phyloP scores from a whole-genome alignment of 1,139 yeast species.

The Insectozyma bohioensis region DNA sequence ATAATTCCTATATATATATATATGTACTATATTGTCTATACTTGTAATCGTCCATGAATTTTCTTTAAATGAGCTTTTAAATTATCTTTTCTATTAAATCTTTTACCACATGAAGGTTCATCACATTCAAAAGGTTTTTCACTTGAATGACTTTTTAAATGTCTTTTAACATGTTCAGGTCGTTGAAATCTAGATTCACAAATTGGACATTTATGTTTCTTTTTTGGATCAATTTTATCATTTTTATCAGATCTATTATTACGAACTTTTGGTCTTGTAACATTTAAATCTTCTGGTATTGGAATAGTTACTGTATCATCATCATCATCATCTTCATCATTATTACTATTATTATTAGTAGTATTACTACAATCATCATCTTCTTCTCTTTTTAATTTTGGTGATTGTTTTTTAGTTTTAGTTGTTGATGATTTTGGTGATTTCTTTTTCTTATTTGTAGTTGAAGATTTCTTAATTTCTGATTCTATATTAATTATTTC shows the following conservation, averaged over 20 bases:
- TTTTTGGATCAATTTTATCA: constrained; percentile 48
- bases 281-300: constrained; percentile 14
- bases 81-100: constrained; percentile 72
- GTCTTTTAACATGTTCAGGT: constrained; percentile 91
- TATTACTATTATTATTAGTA: background rate
- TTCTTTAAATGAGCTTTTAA: constrained; percentile 69
- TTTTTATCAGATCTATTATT: constrained; percentile 14
- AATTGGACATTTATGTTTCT: constrained; percentile 73
- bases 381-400: constrained; percentile 1
- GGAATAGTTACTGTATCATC: constrained; percentile 16
- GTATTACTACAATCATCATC: background rate
- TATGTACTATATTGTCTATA: background rate
- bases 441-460: constrained; percentile 1
- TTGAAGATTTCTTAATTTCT: constrained; percentile 4
- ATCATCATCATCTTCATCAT: constrained; percentile 7
- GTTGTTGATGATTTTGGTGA: constrained; percentile 6
- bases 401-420: constrained; percentile 1
- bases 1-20: background rate
- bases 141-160: constrained; percentile 81
- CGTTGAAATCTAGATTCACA: constrained; percentile 78
- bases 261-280: constrained; percentile 15
- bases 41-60: constrained; percentile 36
- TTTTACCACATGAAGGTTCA: constrained; percentile 68
- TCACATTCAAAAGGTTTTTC: constrained; percentile 85
- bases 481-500: no score